A percentile compares a stretch with the other conserved stretches of the same genome.
These are phyloP conservation scores for Passalora sequoiae DNA, from an alignment of 2,329 filamentous ascomycete genomes.

Conservation along the genomic window DNA sequence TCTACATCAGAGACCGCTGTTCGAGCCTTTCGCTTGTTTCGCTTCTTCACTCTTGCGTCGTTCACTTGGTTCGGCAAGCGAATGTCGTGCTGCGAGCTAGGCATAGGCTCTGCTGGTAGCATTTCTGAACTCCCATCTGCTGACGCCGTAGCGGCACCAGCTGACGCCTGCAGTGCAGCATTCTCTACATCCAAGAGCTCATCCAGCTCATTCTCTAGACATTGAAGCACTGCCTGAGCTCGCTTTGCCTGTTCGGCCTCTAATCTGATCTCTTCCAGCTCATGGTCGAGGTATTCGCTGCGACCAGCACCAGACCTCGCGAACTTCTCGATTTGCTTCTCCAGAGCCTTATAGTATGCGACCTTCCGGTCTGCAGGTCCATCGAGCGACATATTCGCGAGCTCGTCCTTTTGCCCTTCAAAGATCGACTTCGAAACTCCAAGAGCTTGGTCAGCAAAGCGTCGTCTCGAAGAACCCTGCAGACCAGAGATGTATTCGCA, in stretches of 20 bases:
- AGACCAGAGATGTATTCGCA: constrained; percentile 73
- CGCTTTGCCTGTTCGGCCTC: constrained; percentile 28
- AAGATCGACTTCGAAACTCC: constrained; percentile 56
- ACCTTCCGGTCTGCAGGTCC: constrained; percentile 33
- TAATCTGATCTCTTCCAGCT: constrained; percentile 31
- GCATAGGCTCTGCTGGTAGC: no score
- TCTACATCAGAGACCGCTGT: constrained; percentile 26
- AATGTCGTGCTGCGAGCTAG: no score
- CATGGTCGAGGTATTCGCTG: constrained; percentile 33
- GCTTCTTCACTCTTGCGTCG: constrained; percentile 5
- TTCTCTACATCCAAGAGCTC: not conserved
- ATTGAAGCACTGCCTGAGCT: constrained; percentile 20
- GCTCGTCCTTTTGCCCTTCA: constrained; percentile 36
- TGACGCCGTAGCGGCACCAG: constrained; percentile 1
- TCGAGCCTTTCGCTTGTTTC: constrained; percentile 29
- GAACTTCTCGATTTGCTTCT: constrained; percentile 29
- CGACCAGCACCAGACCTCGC: constrained; percentile 24
- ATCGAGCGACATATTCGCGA: constrained; percentile 39
- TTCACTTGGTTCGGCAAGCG: not conserved
- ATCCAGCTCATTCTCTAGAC: not conserved
- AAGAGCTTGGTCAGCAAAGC: constrained; percentile 62
- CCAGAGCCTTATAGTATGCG: constrained; percentile 35
- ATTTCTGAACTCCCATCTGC: not conserved
- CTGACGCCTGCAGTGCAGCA: not conserved
- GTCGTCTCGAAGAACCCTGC: constrained; percentile 63